These are phyloP conservation scores for Fusarium transvaalense DNA, from an alignment of 2,329 filamentous ascomycete species.

Conservation along the genomic window DNA sequence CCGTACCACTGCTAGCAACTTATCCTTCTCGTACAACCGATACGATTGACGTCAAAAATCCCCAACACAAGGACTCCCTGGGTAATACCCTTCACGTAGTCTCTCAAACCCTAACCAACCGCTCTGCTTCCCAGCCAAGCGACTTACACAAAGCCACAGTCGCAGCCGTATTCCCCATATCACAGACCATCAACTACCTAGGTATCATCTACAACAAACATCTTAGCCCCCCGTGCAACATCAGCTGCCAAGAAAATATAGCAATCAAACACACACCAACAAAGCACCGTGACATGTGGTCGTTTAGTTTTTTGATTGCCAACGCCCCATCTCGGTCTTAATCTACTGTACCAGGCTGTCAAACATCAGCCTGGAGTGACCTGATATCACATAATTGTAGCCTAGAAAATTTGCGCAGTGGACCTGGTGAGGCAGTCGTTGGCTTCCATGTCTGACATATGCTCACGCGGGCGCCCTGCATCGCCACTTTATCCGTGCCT, in stretches of 20 bases:
- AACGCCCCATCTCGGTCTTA: conserved; percentile 12
- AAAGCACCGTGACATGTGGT: conserved; percentile 3
- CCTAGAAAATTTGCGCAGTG: conserved; percentile 19
- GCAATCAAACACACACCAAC: conserved; percentile 9
- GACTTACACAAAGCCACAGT: conserved; percentile 27
- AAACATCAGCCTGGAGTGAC: conserved; percentile 17
- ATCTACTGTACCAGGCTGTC: conserved; percentile 7
- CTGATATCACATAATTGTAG: background rate
- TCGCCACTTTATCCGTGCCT: conserved; percentile 29
- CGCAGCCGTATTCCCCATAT: conserved; percentile 10
- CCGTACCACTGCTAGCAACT: background rate
- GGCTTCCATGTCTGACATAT: conserved; percentile 25
- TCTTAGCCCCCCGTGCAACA: conserved; percentile 7
- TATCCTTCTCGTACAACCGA: background rate
- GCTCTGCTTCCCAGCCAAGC: conserved; percentile 18
- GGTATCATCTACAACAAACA: conserved; percentile 19
- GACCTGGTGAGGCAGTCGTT: conserved; percentile 13
- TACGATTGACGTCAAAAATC: conserved; percentile 27
- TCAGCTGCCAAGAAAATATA: conserved; percentile 2
- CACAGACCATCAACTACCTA: background rate
- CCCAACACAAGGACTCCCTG: conserved; percentile 7
- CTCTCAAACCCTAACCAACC: conserved; percentile 12
- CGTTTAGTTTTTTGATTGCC: conserved; percentile 9
- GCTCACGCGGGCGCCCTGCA: conserved; percentile 15
- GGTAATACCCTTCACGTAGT: conserved; percentile 1